Percentiles rank a stretch among this genome's conserved stretches.
Evolutionary conservation across 352 stramenopile species (phyloP).

Genomic region (Aphanomyces euteiches): DNA sequence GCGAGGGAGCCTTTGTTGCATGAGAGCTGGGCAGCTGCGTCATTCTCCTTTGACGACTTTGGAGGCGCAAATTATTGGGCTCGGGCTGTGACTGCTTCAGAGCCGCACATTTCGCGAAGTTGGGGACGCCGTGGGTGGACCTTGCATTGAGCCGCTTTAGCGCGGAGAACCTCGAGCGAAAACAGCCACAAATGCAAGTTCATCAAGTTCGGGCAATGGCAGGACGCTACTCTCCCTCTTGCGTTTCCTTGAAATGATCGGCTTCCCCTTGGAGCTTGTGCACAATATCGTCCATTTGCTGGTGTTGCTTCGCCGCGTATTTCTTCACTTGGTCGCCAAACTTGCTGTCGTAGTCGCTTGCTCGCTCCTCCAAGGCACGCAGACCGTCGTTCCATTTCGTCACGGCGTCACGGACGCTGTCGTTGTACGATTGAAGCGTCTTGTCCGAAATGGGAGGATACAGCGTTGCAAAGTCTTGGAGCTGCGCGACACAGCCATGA

Average conservation of each 20-base stretch:
- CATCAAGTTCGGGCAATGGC: too few species aligned
- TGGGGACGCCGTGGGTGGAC: too few species aligned
- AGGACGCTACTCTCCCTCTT: too few species aligned
- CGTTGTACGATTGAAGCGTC: conserved; percentile 1
- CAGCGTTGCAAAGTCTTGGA: background rate
- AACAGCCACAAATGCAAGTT: too few species aligned
- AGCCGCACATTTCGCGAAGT: too few species aligned
- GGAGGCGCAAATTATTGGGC: too few species aligned
- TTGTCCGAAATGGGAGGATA: background rate
- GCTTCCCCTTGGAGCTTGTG: background rate
- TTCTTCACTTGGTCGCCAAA: conserved; percentile 3
- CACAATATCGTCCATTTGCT: conserved; percentile 7
- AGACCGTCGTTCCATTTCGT: background rate
- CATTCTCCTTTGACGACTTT: too few species aligned
- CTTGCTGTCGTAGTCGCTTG: background rate
- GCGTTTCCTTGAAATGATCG: background rate
- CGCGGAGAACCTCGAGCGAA: too few species aligned
- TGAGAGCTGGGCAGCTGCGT: too few species aligned
- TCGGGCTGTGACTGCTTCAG: too few species aligned
- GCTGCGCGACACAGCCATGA: background rate
- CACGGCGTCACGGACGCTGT: conserved; percentile 2
- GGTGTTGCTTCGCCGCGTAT: background rate
- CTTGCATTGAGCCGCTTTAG: too few species aligned
- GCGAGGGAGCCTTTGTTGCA: too few species aligned
- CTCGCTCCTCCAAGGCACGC: background rate